Evolutionary conservation across 176 grass and related monocot genomes (phyloP), one percentile per base, ranked within the genome.

Genomic region (Miscanthus lutarioriparius): DNA sequence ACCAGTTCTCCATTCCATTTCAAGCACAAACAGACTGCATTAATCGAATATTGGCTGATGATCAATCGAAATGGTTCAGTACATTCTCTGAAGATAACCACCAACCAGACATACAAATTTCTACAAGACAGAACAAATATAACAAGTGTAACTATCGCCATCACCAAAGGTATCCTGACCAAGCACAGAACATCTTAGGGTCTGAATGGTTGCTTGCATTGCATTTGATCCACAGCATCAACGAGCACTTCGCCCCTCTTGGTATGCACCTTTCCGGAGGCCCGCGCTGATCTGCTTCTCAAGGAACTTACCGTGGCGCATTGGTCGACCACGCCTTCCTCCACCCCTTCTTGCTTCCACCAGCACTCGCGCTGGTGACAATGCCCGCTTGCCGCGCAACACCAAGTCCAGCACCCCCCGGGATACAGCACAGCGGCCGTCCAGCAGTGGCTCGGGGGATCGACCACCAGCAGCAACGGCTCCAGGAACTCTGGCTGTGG

Each of bases 51-150:
- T 19, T 3, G 36, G 19, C 10, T 70, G 38, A 40, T 35, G 15
- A 75, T 19, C 22, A 19, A 41, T 19, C 26, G 47, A 38, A 32
- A 61, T 69, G n/a, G 19, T 13, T 56, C 16, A 48, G 44, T 70
- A 81, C 26, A 78, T 49, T 20, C 27, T 65, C 69, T 54, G 15
- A 70, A 82, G 70, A 81, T 41, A 76, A 87, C 74, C 47, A 59
- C 61, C 43, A 59, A 69, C 82, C 22, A 84, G 47, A 22, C 14
- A 47, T 79, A 48, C 10, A 14, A 70, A 33, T n/a, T 75, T 69
- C 16, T 22, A 75, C 58, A 19, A 74, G 22, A 36, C 10, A 30
- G 61, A 45, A 40, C 4, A 45, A 39, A 71, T 61, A 53, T 35
- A 78, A 15, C 10, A 30, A 30, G 17, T 62, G 32, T 47, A 83